Base-by-base conservation (phyloP, 2,329 filamentous ascomycete species). In the Penicillium freii region DNA sequence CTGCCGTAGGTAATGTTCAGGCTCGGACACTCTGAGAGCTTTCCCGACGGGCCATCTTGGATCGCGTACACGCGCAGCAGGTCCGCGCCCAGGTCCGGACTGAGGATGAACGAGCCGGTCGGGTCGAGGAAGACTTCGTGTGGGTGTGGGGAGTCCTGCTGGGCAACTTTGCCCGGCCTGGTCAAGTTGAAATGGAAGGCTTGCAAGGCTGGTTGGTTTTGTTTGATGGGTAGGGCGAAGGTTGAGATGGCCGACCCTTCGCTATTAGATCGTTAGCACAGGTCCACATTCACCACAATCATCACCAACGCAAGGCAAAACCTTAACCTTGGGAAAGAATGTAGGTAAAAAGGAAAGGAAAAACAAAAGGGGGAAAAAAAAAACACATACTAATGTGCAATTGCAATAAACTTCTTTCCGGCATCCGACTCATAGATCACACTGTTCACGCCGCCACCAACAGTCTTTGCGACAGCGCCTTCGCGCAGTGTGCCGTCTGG, bases 61-160 rank as follows among this genome's bases (percentile, higher is more conserved):
- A 87, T 78, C 54, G 74, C 67, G 69, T 83, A 90, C 77, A 84
- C 73, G 61, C 83, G 84, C 47, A 90, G 71, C 7, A 84, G 66
- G 64, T 90, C 88, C 0, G 82, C 79, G 40, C 87, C 85, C 5
- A 92, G 78, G 64, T 90, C 88, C 1, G 87, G 86, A 9, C 85
- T 80, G 9, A 89, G 66, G 29, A 89, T 65, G 70, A 82, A 90
- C n/a, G 77, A 66, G 6, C 81, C 82, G 2, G 84, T 87, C 7
- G 87, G 87, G 68, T 90, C 87, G 34, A 87, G 69, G 51, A 88
- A 70, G n/a, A 83, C 81, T 67, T 87, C 75, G 71, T 90, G 87
- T 19, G 86, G 86, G 67, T 87, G 85, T 3, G 86, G 77, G 7
- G 79, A 76, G 42, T 82, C 77, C 71, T 89, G 84, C 51, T 83